phyloP scores from a whole-genome alignment of 805 yeast species.

The Starmerella cellae region DNA sequence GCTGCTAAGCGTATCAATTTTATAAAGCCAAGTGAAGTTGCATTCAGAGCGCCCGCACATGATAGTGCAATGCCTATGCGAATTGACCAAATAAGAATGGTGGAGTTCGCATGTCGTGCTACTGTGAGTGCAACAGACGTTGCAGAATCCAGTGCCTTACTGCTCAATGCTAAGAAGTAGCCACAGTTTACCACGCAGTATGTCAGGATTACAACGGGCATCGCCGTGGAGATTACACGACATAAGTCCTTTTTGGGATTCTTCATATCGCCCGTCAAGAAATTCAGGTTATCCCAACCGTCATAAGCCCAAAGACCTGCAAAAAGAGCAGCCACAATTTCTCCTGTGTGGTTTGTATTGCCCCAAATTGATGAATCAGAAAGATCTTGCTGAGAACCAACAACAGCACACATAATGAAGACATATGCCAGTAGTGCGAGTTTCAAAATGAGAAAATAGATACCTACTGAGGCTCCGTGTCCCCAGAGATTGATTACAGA shows the following conservation, averaged over 20 bases:
- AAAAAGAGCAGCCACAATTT: conserved; percentile 29
- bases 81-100: conserved; percentile 22
- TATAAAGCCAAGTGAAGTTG: conserved; percentile 29
- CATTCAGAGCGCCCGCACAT: conserved; percentile 33
- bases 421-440: conserved; percentile 23
- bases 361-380: conserved; percentile 28
- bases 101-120: conserved; percentile 25
- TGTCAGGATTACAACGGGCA: conserved; percentile 30
- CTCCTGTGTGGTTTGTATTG: conserved; percentile 25
- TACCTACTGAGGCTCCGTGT: conserved; percentile 27
- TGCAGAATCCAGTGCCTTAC: conserved; percentile 33
- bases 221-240: conserved; percentile 29
- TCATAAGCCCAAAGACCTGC: conserved; percentile 36
- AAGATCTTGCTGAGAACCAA: conserved; percentile 31
- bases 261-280: conserved; percentile 32
- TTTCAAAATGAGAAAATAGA: conserved; percentile 27
- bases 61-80: conserved; percentile 29
- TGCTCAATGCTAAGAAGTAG: conserved; percentile 60
- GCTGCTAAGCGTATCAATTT: conserved; percentile 30
- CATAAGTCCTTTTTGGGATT: conserved; percentile 29
- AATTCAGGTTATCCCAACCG: conserved; percentile 35
- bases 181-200: conserved; percentile 29
- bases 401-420: conserved; percentile 26
- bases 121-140: conserved; percentile 29
- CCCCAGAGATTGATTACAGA: conserved; percentile 24